Conservation (phyloP, 371 early-diverging fungal species). For the Mortierella sp. region DNA sequence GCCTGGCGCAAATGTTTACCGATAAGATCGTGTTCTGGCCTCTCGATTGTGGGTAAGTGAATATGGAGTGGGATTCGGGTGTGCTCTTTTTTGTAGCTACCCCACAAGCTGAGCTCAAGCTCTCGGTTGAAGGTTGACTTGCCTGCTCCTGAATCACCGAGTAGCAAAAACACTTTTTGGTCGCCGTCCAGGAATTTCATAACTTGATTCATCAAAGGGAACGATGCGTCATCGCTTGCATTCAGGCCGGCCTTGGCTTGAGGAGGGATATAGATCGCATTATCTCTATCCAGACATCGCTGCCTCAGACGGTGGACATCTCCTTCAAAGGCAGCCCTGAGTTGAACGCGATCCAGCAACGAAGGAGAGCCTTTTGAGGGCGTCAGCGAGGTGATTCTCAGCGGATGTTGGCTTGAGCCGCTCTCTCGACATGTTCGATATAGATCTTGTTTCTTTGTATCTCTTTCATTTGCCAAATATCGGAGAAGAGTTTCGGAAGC, state of each 20-base stretch:
- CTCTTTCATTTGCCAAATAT: background rate
- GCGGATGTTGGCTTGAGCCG: background rate
- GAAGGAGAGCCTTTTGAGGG: background rate
- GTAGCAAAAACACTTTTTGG: conserved; percentile 13
- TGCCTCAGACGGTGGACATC: background rate
- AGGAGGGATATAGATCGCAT: background rate
- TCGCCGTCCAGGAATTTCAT: conserved; percentile 5
- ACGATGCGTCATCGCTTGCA: background rate
- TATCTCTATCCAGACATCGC: background rate
- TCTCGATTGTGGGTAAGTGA: conserved; percentile 8
- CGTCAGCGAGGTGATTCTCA: background rate
- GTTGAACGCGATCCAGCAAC: conserved; percentile 10
- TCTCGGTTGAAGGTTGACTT: conserved; percentile 9
- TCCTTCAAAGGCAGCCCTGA: conserved; percentile 5
- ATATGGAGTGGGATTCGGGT: conserved; percentile 7
- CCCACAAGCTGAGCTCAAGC: conserved; percentile 8
- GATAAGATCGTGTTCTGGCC: conserved; percentile 7
- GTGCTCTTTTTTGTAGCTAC: conserved; percentile 1
- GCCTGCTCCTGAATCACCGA: conserved; percentile 15
- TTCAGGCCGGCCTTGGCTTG: conserved; percentile 3
- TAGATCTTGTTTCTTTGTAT: background rate
- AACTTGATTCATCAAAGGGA: background rate
- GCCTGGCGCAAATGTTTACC: background rate
- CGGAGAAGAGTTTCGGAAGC: background rate
- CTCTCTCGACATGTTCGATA: background rate